Evolutionary conservation across 73 alveolate species (phyloP).

Genomic region (Paramecium sexaurelia): DNA sequence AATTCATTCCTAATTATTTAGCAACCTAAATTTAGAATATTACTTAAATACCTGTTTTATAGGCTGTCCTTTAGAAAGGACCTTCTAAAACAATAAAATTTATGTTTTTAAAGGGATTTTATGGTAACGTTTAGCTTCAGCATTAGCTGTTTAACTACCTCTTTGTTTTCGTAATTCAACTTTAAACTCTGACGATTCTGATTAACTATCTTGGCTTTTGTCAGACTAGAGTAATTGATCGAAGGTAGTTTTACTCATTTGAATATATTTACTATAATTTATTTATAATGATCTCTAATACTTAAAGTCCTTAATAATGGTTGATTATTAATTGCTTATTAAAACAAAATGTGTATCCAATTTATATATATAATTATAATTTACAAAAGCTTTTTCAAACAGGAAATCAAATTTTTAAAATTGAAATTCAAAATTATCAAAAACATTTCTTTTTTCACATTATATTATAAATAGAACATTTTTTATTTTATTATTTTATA

Average conservation of each 20-base stretch:
- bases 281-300: background rate
- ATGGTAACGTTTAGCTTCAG: constrained; percentile 34
- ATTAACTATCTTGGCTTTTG: background rate
- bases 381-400: background rate
- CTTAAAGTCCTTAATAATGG: background rate
- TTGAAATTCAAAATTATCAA: background rate
- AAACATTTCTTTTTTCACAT: background rate
- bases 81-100: background rate
- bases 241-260: background rate
- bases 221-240: background rate
- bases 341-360: background rate
- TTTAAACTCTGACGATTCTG: background rate
- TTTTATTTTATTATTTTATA: no score
- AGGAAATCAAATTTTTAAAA: background rate
- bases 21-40: constrained; percentile 38
- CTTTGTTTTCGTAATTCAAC: background rate
- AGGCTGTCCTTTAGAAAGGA: background rate
- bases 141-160: background rate
- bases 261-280: background rate
- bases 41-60: background rate
- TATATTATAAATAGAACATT: no score
- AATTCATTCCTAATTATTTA: background rate
- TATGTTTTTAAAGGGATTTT: constrained; percentile 21
- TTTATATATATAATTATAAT: background rate
- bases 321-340: background rate